These are phyloP conservation scores for Cornus suecica DNA, from an alignment of 148 eudicot species.

Conservation along the genomic window DNA sequence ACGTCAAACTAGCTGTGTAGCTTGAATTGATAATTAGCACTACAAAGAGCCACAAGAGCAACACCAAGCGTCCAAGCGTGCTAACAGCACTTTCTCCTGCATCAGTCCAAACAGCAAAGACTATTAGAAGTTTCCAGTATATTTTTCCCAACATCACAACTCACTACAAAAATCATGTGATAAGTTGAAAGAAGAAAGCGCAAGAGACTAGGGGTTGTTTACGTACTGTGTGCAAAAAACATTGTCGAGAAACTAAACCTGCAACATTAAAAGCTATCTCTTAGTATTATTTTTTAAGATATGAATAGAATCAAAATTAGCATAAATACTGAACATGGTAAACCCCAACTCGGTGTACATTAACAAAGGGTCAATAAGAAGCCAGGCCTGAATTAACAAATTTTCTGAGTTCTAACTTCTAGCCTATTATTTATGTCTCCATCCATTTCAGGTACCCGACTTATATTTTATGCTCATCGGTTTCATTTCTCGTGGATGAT, in stretches of 20 bases:
- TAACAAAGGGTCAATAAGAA: not conserved
- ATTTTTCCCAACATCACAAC: not conserved
- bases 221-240: slow-evolving; percentile 94
- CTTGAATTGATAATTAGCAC: slow-evolving; percentile 83
- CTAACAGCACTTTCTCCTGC: slow-evolving; percentile 82
- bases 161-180: not conserved
- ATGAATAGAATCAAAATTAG: not conserved
- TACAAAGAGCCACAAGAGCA: slow-evolving; percentile 80
- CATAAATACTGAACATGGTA: not conserved
- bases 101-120: slow-evolving; percentile 1
- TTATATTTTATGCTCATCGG: not conserved
- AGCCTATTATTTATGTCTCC: not conserved
- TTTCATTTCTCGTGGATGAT: not conserved
- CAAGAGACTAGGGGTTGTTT: slow-evolving; percentile 14
- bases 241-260: slow-evolving; percentile 98
- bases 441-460: not conserved
- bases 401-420: too few species aligned
- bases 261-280: slow-evolving; percentile 29
- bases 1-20: slow-evolving; percentile 92
- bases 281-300: too few species aligned
- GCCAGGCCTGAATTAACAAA: not conserved
- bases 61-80: slow-evolving; percentile 66
- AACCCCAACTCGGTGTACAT: not conserved
- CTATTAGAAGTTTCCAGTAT: slow-evolving; percentile 2
- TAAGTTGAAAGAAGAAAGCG: slow-evolving; percentile 5